phyloP scores from a whole-genome alignment of 1,284 basidiomycete species.

The Laetiporus sulphureus region DNA sequence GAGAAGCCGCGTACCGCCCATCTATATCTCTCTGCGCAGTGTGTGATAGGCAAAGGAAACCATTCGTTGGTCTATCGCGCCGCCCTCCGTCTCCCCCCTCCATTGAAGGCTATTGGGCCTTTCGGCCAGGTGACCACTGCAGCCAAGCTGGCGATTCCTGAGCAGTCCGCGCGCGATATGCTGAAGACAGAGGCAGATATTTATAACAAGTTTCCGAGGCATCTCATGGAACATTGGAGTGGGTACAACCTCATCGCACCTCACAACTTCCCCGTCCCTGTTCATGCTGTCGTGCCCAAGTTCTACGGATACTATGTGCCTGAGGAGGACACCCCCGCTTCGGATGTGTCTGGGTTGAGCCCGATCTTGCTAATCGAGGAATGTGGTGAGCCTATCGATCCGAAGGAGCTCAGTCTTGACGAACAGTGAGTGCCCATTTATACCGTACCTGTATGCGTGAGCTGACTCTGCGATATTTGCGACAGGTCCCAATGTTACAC shows the following conservation, averaged over 20 bases:
- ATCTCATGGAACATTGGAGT: conserved; percentile 41
- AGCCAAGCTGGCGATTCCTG: conserved; percentile 22
- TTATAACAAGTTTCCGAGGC: conserved; percentile 35
- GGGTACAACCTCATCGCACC: conserved; percentile 36
- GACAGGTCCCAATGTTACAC: conserved; percentile 31
- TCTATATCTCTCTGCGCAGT: conserved; percentile 21
- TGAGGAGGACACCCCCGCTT: conserved; percentile 11
- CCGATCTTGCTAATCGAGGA: conserved; percentile 43
- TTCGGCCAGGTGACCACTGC: conserved; percentile 25
- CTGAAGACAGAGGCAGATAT: conserved; percentile 34
- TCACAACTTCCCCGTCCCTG: conserved; percentile 35
- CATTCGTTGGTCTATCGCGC: conserved; percentile 28
- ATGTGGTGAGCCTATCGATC: conserved; percentile 33
- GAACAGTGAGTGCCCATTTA: conserved; percentile 23
- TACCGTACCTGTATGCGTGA: background rate
- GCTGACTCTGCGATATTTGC: too few relatives aligned
- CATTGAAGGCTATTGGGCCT: conserved; percentile 14
- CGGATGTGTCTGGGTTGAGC: conserved; percentile 15
- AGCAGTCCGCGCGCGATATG: conserved; percentile 16
- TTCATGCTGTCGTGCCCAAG: conserved; percentile 41
- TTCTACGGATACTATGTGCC: conserved; percentile 46
- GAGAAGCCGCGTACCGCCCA: conserved; percentile 10
- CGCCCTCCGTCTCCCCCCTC: conserved; percentile 22
- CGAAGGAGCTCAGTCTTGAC: conserved; percentile 23
- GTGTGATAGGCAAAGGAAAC: conserved; percentile 23